Percentiles rank a stretch among this genome's conserved stretches.
phyloP scores from a whole-genome alignment of 345 rosid species.

The Pistacia vera region DNA sequence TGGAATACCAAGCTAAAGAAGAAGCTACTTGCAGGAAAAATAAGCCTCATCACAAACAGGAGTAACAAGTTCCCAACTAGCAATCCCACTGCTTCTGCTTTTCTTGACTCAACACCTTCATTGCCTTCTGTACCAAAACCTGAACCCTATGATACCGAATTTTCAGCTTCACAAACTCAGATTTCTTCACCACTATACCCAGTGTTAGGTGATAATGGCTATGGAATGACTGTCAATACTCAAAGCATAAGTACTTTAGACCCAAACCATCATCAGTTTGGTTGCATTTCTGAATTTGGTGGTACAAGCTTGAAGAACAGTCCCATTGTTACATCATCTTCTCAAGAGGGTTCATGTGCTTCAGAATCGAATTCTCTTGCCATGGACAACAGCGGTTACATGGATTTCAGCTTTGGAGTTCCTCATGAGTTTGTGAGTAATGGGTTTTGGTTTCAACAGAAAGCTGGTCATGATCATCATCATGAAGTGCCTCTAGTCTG shows the following conservation, averaged over 20 bases:
- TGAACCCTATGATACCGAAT: constrained; percentile 7
- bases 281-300: constrained; percentile 13
- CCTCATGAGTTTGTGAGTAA: constrained; percentile 23
- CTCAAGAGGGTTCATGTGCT: constrained; percentile 30
- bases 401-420: constrained; percentile 29
- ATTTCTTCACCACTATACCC: constrained; percentile 20
- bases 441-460: constrained; percentile 28
- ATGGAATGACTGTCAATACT: constrained; percentile 7
- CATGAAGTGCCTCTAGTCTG: constrained; percentile 15
- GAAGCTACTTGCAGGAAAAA: constrained; percentile 40
- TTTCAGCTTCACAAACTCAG: constrained; percentile 22
- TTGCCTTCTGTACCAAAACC: constrained; percentile 16
- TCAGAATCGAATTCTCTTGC: constrained; percentile 33
- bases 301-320: constrained; percentile 10
- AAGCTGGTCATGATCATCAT: neutral
- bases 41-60: constrained; percentile 11
- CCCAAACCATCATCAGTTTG: constrained; percentile 14
- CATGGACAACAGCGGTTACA: constrained; percentile 18
- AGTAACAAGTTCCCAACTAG: neutral
- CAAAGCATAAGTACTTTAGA: constrained; percentile 17
- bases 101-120: constrained; percentile 4
- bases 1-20: constrained; percentile 72
- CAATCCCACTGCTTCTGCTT: neutral
- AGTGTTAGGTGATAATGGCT: constrained; percentile 13
- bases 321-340: constrained; percentile 7